Evolutionary conservation across 1,284 basidiomycete species (phyloP), one percentile per base, ranked within the genome.

Genomic region (Cutaneotrichosporon daszewskae): DNA sequence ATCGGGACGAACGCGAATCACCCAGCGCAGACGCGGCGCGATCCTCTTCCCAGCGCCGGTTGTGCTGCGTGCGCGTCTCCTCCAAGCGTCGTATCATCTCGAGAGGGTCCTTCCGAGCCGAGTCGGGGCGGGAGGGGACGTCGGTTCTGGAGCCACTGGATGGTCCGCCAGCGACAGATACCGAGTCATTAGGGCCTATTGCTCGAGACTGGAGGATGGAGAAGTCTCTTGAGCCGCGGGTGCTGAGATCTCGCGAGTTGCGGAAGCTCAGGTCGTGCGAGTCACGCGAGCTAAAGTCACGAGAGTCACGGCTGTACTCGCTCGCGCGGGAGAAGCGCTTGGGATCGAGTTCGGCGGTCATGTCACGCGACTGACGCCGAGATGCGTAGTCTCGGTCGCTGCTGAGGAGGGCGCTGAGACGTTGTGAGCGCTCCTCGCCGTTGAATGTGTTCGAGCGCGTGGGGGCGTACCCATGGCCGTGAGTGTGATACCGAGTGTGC

Each of bases 321-420:
- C n/a, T n/a, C n/a, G n/a, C n/a, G n/a, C n/a, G n/a, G n/a, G n/a
- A n/a, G n/a, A n/a, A n/a, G n/a, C n/a, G n/a, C n/a, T n/a, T n/a
- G n/a, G n/a, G n/a, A n/a, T n/a, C n/a, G n/a, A n/a, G n/a, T n/a
- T n/a, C n/a, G n/a, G n/a, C n/a, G n/a, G n/a, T n/a, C n/a, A n/a
- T n/a, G 26, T 34, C 43, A 9, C 36, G 37, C 31, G 43, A 40
- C 18, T 45, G 37, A 16, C 43, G 43, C n/a, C 32, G 19, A 27
- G 32, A 13, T 20, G 14, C 36, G 37, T 31, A 45, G 25, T 39
- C 43, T 25, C 43, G 31, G 37, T 45, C 39, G 32, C 31, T 17
- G 42, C 25, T 14, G 25, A 32, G 23, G 45, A 87, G 86, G 94
- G 58, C 92, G 94, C 14, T 79, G 16, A 51, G 28, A 31, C 49